Percentiles rank a stretch among this genome's conserved stretches.
These are phyloP conservation scores for Pseudogymnoascus sp. DNA, from an alignment of 2,329 filamentous ascomycete species.

Conservation along the genomic window DNA sequence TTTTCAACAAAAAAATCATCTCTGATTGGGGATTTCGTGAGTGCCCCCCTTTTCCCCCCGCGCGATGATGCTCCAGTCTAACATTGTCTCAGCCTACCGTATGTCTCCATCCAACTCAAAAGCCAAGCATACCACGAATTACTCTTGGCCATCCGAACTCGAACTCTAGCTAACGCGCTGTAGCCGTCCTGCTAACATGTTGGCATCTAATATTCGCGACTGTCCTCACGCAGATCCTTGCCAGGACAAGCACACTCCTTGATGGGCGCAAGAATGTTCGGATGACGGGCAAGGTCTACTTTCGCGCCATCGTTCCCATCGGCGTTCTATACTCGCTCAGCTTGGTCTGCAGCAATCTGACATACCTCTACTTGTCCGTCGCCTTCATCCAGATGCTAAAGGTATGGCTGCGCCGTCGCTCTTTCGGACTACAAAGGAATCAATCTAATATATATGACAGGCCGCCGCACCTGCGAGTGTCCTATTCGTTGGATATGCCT, in stretches of 20 bases:
- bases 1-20: constrained; percentile 90
- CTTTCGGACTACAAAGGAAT: constrained; percentile 34
- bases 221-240: constrained; percentile 55
- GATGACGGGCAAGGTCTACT: constrained; percentile 52
- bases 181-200: constrained; percentile 50
- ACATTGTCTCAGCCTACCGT: constrained; percentile 34
- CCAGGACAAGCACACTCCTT: constrained; percentile 53
- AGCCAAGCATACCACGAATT: background rate
- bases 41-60: constrained; percentile 27
- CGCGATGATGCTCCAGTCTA: constrained; percentile 21
- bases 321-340: constrained; percentile 57
- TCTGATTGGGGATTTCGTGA: constrained; percentile 66
- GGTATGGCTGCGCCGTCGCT: constrained; percentile 57
- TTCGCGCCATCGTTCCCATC: constrained; percentile 56
- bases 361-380: constrained; percentile 59
- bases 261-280: constrained; percentile 53
- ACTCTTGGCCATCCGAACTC: background rate
- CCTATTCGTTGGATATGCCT: constrained; percentile 3
- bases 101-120: constrained; percentile 22
- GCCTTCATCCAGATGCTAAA: constrained; percentile 66
- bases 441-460: background rate
- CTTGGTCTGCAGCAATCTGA: constrained; percentile 58
- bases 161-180: constrained; percentile 21
- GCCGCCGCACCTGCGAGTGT: constrained; percentile 2
- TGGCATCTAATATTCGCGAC: constrained; percentile 63